Evolutionary conservation across 2,329 filamentous ascomycete species (phyloP), one percentile per base, ranked within the genome.

Genomic region (Rutstroemia sydowiana): DNA sequence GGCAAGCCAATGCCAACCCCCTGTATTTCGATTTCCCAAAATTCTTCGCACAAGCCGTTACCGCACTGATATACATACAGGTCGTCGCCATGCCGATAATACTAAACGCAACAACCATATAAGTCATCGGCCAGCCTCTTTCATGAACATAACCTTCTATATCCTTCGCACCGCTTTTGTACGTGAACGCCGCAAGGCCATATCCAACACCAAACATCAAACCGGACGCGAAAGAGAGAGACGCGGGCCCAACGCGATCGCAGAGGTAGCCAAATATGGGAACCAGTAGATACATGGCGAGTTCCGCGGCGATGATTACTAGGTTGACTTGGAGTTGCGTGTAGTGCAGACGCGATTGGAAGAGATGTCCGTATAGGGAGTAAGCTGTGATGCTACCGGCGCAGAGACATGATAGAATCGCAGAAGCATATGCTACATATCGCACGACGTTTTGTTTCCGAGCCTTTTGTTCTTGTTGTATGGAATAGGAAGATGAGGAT

Each of bases 41-140:
- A 71, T 97, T 98, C 81, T 98, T 98, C 32, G 93, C 93, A 65
- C 90, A 95, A 0, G 92, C 95, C 6, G 92, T 92, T n/a, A 98
- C 85, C 2, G 89, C 85, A 46, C 84, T 80, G 51, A 97, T 76
- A 68, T 97, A 98, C 82, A 97, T 90, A 68, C 81, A 82, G 58
- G 87, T 88, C 0, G 92, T 96, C 5, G 82, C 92, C 56, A 85
- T 78, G 1, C 93, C 93, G 53, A 98, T 82, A 47, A 79, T 78
- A 43, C 91, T 76, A 67, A 97, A 98, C 1, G 90, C 85, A 50
- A 88, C 66, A 5, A 96, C 73, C 92, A 98, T 95, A 60, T 87
- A 74, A 59, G 78, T 79, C 61, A 95, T 90, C 0, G 89, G 85
- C 78, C 82, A 87, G 46, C 65, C 65, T 59, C 46, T 72, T 74